A percentile compares a stretch with the other conserved stretches of the same genome.
Conservation (phyloP, 306 rosid species). For the Vachellia collinsii region DNA sequence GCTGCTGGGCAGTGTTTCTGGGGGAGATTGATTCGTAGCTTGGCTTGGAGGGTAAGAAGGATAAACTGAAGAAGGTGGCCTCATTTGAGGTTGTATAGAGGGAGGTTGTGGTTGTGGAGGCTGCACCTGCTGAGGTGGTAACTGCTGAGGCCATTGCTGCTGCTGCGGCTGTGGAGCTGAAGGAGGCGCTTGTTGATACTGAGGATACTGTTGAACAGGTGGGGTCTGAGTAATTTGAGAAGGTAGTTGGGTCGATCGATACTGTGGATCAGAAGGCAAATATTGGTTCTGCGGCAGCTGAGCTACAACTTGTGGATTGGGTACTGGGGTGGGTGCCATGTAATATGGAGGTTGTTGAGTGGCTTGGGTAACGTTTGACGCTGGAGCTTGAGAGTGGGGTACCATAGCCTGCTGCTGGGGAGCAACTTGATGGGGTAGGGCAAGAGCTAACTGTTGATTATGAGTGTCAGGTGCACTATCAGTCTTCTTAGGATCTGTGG, state of each 20-base stretch:
- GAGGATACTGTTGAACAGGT: constrained; percentile 69
- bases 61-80: constrained; percentile 64
- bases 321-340: constrained; percentile 59
- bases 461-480: constrained; percentile 66
- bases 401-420: constrained; percentile 62
- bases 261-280: constrained; percentile 72
- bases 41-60: constrained; percentile 70
- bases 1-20: constrained; percentile 75
- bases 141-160: constrained; percentile 46
- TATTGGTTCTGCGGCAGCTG: constrained; percentile 75
- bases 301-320: constrained; percentile 55
- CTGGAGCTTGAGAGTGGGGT: constrained; percentile 58
- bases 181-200: constrained; percentile 57
- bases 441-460: constrained; percentile 92
- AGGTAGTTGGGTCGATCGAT: constrained; percentile 61
- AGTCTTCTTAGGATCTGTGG: constrained; percentile 59
- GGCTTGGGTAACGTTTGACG: constrained; percentile 59
- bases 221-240: constrained; percentile 70
- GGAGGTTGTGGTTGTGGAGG: constrained; percentile 70
- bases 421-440: constrained; percentile 75
- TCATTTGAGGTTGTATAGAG: constrained; percentile 66
- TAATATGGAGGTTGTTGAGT: constrained; percentile 77
- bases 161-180: constrained; percentile 55
- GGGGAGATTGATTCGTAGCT: constrained; percentile 61
- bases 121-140: constrained; percentile 56